Conservation (phyloP, 2,329 filamentous ascomycete genomes). For the Venturia asperata region DNA sequence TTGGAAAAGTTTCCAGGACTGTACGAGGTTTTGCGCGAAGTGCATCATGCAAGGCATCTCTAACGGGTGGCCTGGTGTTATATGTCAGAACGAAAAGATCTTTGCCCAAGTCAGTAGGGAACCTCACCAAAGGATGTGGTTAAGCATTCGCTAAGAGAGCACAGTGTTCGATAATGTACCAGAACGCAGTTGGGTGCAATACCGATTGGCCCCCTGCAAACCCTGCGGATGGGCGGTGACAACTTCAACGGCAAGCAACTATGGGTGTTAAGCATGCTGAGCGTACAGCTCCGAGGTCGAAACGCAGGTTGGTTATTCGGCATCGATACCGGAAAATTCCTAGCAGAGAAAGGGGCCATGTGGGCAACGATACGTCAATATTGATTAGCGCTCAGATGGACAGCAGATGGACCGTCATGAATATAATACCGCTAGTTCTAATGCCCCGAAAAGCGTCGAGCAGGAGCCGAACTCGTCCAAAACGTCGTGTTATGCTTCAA, state of each 20-base stretch:
- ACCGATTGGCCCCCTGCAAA: neutral
- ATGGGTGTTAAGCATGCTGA: neutral
- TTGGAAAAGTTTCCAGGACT: neutral
- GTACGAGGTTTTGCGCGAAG: neutral
- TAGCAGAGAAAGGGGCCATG: too few species aligned
- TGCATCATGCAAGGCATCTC: neutral
- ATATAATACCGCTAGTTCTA: too few species aligned
- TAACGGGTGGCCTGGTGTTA: neutral
- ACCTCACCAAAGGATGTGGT: neutral
- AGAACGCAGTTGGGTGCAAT: neutral
- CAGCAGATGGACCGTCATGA: too few species aligned
- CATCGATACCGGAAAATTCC: too few species aligned
- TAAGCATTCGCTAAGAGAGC: neutral
- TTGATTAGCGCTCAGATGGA: too few species aligned
- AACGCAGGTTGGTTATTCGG: too few species aligned
- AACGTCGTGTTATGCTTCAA: too few species aligned
- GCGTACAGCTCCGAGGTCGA: too few species aligned
- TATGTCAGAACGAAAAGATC: neutral
- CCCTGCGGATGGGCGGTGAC: neutral
- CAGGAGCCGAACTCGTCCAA: too few species aligned
- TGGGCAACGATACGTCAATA: too few species aligned
- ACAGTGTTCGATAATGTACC: neutral
- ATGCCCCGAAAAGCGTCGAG: too few species aligned
- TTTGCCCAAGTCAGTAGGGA: neutral
- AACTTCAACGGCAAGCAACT: neutral